phyloP scores from a whole-genome alignment of 2,329 filamentous ascomycete genomes.

The Penicillium paneum region DNA sequence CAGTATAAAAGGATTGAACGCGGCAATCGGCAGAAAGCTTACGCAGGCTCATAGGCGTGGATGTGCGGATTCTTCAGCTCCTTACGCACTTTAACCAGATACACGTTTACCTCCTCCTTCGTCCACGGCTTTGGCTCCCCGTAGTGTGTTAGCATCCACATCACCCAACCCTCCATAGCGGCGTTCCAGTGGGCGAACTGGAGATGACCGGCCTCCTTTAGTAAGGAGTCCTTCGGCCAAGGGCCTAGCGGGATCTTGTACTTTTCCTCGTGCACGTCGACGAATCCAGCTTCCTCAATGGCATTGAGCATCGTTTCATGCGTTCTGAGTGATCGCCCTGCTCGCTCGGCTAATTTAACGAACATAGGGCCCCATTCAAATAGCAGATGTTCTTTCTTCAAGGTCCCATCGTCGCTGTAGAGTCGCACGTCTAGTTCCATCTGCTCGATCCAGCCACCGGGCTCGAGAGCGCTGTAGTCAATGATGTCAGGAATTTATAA shows the following conservation, averaged over 20 bases:
- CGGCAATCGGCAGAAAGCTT: neutral
- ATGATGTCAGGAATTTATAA: neutral
- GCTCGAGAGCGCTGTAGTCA: neutral
- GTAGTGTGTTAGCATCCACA: constrained; percentile 28
- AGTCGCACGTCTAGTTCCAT: constrained; percentile 11
- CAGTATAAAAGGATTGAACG: neutral
- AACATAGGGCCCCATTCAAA: constrained; percentile 14
- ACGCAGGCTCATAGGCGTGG: constrained; percentile 4
- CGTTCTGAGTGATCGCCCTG: constrained; percentile 22
- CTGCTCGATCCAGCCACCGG: constrained; percentile 12
- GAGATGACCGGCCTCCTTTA: constrained; percentile 42
- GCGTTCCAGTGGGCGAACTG: constrained; percentile 26
- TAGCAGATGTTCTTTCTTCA: constrained; percentile 5
- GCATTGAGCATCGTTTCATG: constrained; percentile 24
- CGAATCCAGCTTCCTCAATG: constrained; percentile 31
- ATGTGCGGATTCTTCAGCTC: constrained; percentile 2
- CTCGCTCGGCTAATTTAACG: constrained; percentile 20
- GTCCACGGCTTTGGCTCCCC: constrained; percentile 23
- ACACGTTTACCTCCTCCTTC: constrained; percentile 19
- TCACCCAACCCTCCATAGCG: constrained; percentile 29
- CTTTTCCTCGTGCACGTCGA: constrained; percentile 29
- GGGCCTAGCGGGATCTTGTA: constrained; percentile 29
- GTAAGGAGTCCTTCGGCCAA: constrained; percentile 28
- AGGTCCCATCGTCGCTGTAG: constrained; percentile 6
- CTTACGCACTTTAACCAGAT: neutral